phyloP scores from a whole-genome alignment of 179 eudicot species.

The Vitellaria paradoxa region DNA sequence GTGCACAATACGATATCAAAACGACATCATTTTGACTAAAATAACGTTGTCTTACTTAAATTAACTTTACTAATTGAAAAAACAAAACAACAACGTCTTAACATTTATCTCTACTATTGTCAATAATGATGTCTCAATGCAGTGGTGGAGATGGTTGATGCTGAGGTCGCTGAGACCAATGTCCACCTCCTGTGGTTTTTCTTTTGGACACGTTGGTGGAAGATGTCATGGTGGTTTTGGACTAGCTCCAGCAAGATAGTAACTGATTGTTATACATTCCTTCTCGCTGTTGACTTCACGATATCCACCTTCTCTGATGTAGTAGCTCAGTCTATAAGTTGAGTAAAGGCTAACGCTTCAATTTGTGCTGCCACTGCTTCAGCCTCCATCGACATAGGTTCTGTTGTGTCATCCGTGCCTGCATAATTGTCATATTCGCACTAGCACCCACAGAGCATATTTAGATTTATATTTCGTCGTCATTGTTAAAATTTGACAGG shows the following conservation, averaged over 20 bases:
- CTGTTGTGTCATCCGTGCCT: not conserved
- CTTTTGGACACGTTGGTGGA: slow-evolving; percentile 3
- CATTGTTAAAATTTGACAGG: slow-evolving; percentile 33
- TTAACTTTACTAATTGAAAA: too few species aligned
- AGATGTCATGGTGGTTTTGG: slow-evolving; percentile 13
- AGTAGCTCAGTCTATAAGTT: not conserved
- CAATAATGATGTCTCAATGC: slow-evolving; percentile 22
- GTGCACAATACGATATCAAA: too few species aligned
- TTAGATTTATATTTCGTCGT: slow-evolving; percentile 20
- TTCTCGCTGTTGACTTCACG: not conserved
- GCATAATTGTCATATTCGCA: slow-evolving; percentile 7
- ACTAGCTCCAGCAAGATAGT: not conserved
- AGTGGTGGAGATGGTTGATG: slow-evolving; percentile 25
- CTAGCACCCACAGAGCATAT: slow-evolving; percentile 10
- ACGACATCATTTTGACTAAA: too few species aligned
- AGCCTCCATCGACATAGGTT: slow-evolving; percentile 17
- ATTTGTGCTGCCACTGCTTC: slow-evolving; percentile 18
- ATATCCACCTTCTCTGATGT: not conserved
- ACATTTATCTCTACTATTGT: too few species aligned
- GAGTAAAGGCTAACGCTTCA: slow-evolving; percentile 14
- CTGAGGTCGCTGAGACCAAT: slow-evolving; percentile 3
- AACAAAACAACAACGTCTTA: too few species aligned
- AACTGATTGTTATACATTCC: not conserved
- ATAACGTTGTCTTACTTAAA: too few species aligned
- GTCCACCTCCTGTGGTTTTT: not conserved